A percentile compares a stretch with the other conserved stretches of the same genome.
These are phyloP conservation scores for Tulasnella sp. DNA, from an alignment of 768 basidiomycete genomes.

Conservation along the genomic window DNA sequence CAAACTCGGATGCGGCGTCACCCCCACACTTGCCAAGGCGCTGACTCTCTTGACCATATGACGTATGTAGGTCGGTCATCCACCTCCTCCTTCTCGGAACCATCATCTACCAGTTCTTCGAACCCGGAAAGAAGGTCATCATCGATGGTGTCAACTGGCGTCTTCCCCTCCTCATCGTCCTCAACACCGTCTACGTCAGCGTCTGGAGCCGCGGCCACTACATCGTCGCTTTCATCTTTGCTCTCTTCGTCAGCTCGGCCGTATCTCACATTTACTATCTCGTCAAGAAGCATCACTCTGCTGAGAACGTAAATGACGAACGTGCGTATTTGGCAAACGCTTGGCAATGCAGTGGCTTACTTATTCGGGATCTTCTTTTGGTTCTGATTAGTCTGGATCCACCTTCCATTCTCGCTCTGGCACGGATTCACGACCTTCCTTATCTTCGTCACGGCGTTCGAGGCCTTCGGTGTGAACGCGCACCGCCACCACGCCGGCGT, in stretches of 20 bases:
- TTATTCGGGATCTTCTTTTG: slow-evolving; percentile 80
- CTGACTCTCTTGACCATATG: slow-evolving; percentile 23
- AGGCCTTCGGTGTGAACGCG: slow-evolving; percentile 81
- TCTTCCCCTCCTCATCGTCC: slow-evolving; percentile 76
- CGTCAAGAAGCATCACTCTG: slow-evolving; percentile 75
- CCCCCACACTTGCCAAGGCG: background rate
- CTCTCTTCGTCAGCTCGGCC: slow-evolving; percentile 75
- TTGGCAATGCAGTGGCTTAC: slow-evolving; percentile 77
- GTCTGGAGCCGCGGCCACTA: slow-evolving; percentile 76
- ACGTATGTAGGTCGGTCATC: slow-evolving; percentile 65
- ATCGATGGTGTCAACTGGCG: slow-evolving; percentile 88
- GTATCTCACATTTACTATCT: slow-evolving; percentile 89
- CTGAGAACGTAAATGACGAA: slow-evolving; percentile 64
- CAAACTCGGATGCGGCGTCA: background rate
- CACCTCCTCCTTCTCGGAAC: slow-evolving; percentile 87
- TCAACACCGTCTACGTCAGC: slow-evolving; percentile 86
- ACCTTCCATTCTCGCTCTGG: slow-evolving; percentile 93
- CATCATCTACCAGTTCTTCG: slow-evolving; percentile 83
- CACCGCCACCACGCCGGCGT: slow-evolving; percentile 56
- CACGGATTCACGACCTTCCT: slow-evolving; percentile 89
- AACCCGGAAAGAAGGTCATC: slow-evolving; percentile 63
- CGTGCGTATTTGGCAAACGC: slow-evolving; percentile 25
- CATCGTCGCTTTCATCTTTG: slow-evolving; percentile 72
- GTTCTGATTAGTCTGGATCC: slow-evolving; percentile 60
- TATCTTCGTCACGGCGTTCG: slow-evolving; percentile 72